phyloP scores from a whole-genome alignment of 1,139 yeast species.

The Saccharomyces hybrid region DNA sequence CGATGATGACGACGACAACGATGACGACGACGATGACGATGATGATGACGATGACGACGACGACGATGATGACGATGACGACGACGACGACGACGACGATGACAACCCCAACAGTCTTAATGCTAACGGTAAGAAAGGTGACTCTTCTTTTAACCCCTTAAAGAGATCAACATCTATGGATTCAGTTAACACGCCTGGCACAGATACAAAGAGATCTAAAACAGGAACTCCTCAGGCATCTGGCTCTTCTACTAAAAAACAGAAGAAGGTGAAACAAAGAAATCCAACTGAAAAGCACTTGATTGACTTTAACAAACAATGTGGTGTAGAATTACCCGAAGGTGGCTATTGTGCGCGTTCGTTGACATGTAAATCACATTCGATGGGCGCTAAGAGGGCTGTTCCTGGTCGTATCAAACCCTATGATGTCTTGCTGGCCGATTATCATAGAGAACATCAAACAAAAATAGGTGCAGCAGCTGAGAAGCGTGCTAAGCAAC shows the following conservation, averaged over 20 bases:
- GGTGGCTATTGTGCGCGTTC: conserved; percentile 95
- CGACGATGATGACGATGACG: conserved; percentile 10
- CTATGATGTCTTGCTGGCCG: conserved; percentile 78
- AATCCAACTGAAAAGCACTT: conserved; percentile 66
- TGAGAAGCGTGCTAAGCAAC: conserved; percentile 44
- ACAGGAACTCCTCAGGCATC: conserved; percentile 2
- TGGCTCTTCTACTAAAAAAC: conserved; percentile 33
- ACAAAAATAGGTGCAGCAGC: conserved; percentile 80
- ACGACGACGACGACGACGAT: conserved; percentile 28
- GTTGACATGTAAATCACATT: conserved; percentile 91
- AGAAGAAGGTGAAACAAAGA: conserved; percentile 41
- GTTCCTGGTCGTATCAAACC: conserved; percentile 91
- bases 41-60: conserved; percentile 3
- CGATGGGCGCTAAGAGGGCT: conserved; percentile 96
- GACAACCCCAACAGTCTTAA: conserved; percentile 34
- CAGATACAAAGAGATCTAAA: conserved; percentile 1
- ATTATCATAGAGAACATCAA: conserved; percentile 87
- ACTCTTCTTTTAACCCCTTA: conserved; percentile 2
- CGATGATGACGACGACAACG: background rate
- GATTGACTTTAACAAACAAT: conserved; percentile 89
- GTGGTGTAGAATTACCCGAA: conserved; percentile 89
- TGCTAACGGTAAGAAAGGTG: conserved; percentile 16
- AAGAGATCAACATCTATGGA: background rate
- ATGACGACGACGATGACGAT: conserved; percentile 1
- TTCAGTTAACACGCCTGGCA: background rate